Evolutionary conservation across 306 rosid species (phyloP).

Genomic region (Trichosanthes cucumerina): DNA sequence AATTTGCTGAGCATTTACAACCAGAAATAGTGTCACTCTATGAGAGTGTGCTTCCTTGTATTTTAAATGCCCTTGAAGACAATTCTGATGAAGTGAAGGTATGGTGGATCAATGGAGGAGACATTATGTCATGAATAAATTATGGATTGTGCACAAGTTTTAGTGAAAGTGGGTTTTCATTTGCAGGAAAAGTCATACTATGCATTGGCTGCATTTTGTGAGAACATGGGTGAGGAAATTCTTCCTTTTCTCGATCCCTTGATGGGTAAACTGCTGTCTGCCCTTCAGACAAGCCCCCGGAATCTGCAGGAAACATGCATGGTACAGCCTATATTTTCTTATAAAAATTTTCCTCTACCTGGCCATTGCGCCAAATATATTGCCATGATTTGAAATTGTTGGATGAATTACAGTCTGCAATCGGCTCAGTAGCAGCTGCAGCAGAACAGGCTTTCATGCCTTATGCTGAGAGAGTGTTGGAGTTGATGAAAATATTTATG

Average conservation of each 20-base stretch:
- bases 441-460: conserved; percentile 94
- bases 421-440: conserved; percentile 95
- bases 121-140: neutral
- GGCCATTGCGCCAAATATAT: neutral
- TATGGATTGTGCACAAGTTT: conserved; percentile 15
- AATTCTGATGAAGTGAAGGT: conserved; percentile 96
- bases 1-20: conserved; percentile 92
- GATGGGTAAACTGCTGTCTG: conserved; percentile 74
- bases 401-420: conserved; percentile 71
- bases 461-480: conserved; percentile 90
- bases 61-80: conserved; percentile 87
- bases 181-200: conserved; percentile 94
- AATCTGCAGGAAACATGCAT: conserved; percentile 97
- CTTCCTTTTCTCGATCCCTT: conserved; percentile 90
- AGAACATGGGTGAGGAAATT: conserved; percentile 97
- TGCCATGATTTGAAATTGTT: neutral
- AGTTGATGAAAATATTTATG: conserved; percentile 88
- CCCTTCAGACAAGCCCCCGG: conserved; percentile 76
- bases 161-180: conserved; percentile 13
- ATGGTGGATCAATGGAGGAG: conserved; percentile 8
- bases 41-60: conserved; percentile 95
- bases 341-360: neutral
- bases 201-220: conserved; percentile 98
- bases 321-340: conserved; percentile 32
- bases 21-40: conserved; percentile 93